Evolutionary conservation across 768 basidiomycete genomes (phyloP), one percentile per base, ranked within the genome.

Genomic region (Mycena metata): DNA sequence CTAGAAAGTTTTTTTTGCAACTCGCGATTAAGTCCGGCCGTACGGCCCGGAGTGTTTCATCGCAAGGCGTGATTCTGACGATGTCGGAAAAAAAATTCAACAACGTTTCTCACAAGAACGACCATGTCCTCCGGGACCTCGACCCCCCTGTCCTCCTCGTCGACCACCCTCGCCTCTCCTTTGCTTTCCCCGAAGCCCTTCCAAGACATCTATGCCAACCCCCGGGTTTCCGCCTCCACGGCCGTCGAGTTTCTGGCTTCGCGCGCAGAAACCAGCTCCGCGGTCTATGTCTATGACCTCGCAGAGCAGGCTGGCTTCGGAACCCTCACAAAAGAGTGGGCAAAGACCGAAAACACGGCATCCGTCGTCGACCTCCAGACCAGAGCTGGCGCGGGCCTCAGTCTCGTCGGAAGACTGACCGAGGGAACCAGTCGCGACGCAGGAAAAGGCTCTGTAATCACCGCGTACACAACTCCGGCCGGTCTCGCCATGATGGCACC

Each of bases 271-370:
- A 77, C 84, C 30, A 92, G 86, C 78, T 92, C 92, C 21, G 80
- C 87, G 19, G 87, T 96, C 64, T 94, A 94, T 76, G 78, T 94
- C 47, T 96, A 93, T 74, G 94, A 96, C 73, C 84, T 95, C 61
- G 93, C 95, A 21, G 90, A 92, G 72, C 92, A 95, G 75, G 86
- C 85, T n/a, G 94, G 94, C 39, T 92, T 96, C 74, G 94, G 94
- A 21, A 83, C 85, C 0, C 80, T 90, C 65, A 90, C 93, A 36
- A 91, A 89, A 74, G 83, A 86, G 56, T 92, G 91, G 90, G 79
- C 86, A 3, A 77, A 83, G 19, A 74, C 83, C 5, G 69, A 77
- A 39, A 76, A 79, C 19, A 81, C 86, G 1, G 86, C 89, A 0
- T 82, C 87, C 19, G 88, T 93, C 7, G 84, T 92, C 47, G 81